Evolutionary conservation across 1,284 basidiomycete species (phyloP).

Genomic region (Caloboletus firmus): DNA sequence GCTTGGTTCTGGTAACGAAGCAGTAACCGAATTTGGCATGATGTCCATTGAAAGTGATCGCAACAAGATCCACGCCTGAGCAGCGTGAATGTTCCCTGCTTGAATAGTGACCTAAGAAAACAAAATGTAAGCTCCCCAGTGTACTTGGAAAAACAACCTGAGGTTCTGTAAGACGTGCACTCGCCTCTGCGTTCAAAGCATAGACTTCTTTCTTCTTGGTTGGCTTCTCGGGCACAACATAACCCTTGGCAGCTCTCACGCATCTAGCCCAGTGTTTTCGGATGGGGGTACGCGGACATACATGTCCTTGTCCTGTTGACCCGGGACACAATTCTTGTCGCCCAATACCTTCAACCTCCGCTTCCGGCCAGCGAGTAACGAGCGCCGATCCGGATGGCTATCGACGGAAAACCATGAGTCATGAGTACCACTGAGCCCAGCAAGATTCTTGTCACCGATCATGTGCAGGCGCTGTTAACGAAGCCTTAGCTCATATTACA

Average conservation of each 20-base stretch:
- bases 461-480: no score
- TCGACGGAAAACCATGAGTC: background rate
- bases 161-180: constrained; percentile 5
- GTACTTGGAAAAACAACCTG: no score
- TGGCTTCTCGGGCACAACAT: constrained; percentile 57
- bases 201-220: constrained; percentile 41
- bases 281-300: constrained; percentile 30
- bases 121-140: background rate
- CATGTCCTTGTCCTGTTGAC: constrained; percentile 56
- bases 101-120: constrained; percentile 55
- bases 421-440: no score
- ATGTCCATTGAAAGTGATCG: constrained; percentile 56
- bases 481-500: no score
- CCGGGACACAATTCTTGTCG: constrained; percentile 48
- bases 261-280: constrained; percentile 40
- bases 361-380: constrained; percentile 38
- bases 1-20: constrained; percentile 32
- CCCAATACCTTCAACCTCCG: constrained; percentile 50
- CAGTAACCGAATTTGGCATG: constrained; percentile 35
- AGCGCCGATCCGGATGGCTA: constrained; percentile 53
- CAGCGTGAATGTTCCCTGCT: constrained; percentile 59
- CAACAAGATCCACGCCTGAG: constrained; percentile 71
- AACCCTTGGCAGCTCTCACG: constrained; percentile 63
- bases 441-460: no score
- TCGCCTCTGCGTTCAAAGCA: constrained; percentile 56